Base-by-base conservation (phyloP, 257 asterid genomes). In the Petrea volubilis region DNA sequence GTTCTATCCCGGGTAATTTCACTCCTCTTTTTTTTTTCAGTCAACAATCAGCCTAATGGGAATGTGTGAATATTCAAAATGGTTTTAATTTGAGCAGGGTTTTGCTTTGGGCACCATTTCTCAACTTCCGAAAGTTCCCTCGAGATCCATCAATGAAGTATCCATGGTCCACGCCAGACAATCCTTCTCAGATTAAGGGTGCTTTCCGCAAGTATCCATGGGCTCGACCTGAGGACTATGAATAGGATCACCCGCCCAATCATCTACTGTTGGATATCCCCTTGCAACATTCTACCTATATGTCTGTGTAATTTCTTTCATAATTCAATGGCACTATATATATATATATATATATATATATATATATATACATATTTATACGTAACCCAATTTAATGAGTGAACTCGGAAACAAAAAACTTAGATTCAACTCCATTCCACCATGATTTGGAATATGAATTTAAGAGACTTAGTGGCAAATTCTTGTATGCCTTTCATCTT, bases 71-170 rank as follows among this genome's bases (percentile, higher is more conserved):
- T 3, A 18, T 3, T 44, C n/a, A n/a, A 65, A 17, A 38, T 10
- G 15, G 11, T 55, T 14, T 41, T 6, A 17, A n/a, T n/a, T 24
- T 60, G 34, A 38, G 41, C 79, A 89, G 96, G 79, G 75, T 86
- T 47, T 66, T 87, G 79, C 79, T 89, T 38, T 89, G 97, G 97
- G 96, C 97, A 41, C 96, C 96, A 76, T 92, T 92, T 75, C 77
- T 92, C 56, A 92, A 92, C 88, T 87, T 89, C 87, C 84, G 96
- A 57, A 92, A 87, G 72, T 80, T 92, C 29, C 96, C 97, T 0
- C 23, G 96, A 77, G 94, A 89, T 82, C 95, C 97, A 69, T 63
- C 77, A 11, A 82, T 92, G 89, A 87, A 89, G 83, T 89, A 89
- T 41, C 98, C 98, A 1, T 92, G 98, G 96, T 81, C 90, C 4